Evolutionary conservation across 1,284 basidiomycete species (phyloP).

Genomic region (Sporisorium sorghi): DNA sequence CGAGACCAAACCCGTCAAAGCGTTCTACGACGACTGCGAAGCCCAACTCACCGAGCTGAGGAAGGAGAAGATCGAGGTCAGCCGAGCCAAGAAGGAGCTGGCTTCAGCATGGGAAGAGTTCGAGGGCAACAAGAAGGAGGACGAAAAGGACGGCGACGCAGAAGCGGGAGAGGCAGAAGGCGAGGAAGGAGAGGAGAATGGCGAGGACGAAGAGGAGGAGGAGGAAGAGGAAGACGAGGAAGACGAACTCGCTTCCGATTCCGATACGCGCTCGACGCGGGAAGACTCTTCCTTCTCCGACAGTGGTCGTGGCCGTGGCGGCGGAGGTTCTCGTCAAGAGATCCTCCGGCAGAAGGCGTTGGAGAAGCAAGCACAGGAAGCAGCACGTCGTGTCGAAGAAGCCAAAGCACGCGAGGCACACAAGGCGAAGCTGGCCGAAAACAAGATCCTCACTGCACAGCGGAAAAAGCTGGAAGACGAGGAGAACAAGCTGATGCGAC

Average conservation of each 20-base stretch:
- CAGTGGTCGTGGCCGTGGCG: conserved; percentile 3
- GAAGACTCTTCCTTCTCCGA: conserved; percentile 53
- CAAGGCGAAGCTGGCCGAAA: conserved; percentile 53
- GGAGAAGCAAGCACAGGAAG: conserved; percentile 58
- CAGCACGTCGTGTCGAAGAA: conserved; percentile 32
- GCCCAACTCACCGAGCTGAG: conserved; percentile 87
- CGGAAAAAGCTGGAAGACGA: conserved; percentile 75
- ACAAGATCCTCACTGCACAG: conserved; percentile 58
- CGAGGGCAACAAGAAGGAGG: conserved; percentile 68
- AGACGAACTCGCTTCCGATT: conserved; percentile 55
- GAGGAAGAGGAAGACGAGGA: conserved; percentile 55
- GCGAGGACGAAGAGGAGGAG: conserved; percentile 23
- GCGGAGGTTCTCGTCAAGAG: conserved; percentile 55
- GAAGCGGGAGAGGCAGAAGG: conserved; percentile 12
- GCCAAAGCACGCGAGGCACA: conserved; percentile 54
- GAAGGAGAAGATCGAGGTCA: conserved; percentile 95
- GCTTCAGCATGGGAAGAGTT: conserved; percentile 80
- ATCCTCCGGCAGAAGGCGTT: conserved; percentile 64
- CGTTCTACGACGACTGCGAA: conserved; percentile 90
- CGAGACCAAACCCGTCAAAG: conserved; percentile 86
- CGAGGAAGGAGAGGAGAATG: conserved; percentile 10
- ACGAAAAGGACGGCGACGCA: conserved; percentile 11
- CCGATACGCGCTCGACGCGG: conserved; percentile 42
- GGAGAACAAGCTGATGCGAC: conserved; percentile 80
- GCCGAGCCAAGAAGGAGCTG: conserved; percentile 84